Evolutionary conservation across 495 filamentous ascomycete species (phyloP), one percentile per base, ranked within the genome.

Genomic region (Xylaria telfairii): DNA sequence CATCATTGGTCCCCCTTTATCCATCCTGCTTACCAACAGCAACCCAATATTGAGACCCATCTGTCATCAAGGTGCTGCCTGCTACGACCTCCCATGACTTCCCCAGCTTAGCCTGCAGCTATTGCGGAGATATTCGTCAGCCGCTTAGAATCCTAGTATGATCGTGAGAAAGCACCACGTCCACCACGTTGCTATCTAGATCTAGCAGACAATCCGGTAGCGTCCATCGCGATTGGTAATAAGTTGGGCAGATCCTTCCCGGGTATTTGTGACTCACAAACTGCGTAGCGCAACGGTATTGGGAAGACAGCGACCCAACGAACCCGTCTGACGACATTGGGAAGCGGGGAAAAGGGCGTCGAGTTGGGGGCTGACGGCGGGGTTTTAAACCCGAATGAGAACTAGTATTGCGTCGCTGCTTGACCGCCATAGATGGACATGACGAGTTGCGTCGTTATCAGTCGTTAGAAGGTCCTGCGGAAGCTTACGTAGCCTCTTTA

Each of bases 401-500:
- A 24, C 39, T 7, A 44, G 37, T 39, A 56, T 67, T 44, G 49
- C 51, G 65, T 67, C 24, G 34, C 30, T 30, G 32, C 51, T 46
- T 67, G 65, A 67, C 65, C 65, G 51, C 65, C 39, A 44, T 46
- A 21, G 3, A 32, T n/a, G 15, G 39, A 67, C 37, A 32, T 59
- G 65, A 67, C 46, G 49, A 44, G 39, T 44, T 30, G 26, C 19
- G 39, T 44, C 26, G 21, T 67, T 10, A 28, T 66, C 49, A 42
- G 32, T 12, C 13, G 6, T 8, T 15, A 53, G 28, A 19, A 66
- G 64, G 28, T 54, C 64, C 49, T 32, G 32, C 42, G 68, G 64
- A 71, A 59, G 73, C 73, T 77, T 73, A 77, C 75, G 75, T 56
- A 72, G 69, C 71, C 68, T 68, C 68, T 64, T 71, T 62, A 32